Base-by-base conservation (phyloP, 2,329 filamentous ascomycete species). In the Ceratocystis huliohia region DNA sequence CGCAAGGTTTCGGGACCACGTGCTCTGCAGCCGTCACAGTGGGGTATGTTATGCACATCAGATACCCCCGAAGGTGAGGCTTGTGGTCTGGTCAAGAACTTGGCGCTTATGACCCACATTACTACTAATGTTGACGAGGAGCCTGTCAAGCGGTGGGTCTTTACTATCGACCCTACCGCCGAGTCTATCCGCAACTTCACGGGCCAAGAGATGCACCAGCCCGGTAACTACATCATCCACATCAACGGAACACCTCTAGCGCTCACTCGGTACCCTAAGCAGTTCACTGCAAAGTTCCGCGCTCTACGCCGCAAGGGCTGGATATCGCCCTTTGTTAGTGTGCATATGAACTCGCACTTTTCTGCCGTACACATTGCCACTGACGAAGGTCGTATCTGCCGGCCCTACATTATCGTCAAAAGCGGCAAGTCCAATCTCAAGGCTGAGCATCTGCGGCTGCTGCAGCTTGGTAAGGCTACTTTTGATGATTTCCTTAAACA, bases 61-160 rank as follows among this genome's bases (percentile, higher is more conserved):
- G 94, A 99, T 80, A 99, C 94, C 0, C 94, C 94, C 5, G 94
- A 99, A 86, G 94, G 94, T 77, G 94, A 99, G 79, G 92, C 94
- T 10, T 99, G 94, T 78, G 94, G 94, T 81, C 78, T 99, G 67
- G 92, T 99, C 71, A 99, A 99, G 81, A 99, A 99, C 73, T 77
- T 99, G 78, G 94, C 94, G 7, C 80, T 99, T 67, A 99, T 99
- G 94, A 99, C 95, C 64, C 95, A 99, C 73, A 97, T 99, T 71
- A 99, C 94, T 0, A 99, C 94, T 1, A 91, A 96, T 70, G 91
- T 96, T 66, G 91, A 96, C 66, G 94, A 97, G 74, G 90, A 86
- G 20, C 92, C 94, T 0, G 89, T 99, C 17, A 88, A 87, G 72
- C 87, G 90, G 72, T 85, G 95, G 74, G 86, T 96, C 1, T 94